Conservation (phyloP, 768 basidiomycete genomes). For the Coprinellus micaceus region DNA sequence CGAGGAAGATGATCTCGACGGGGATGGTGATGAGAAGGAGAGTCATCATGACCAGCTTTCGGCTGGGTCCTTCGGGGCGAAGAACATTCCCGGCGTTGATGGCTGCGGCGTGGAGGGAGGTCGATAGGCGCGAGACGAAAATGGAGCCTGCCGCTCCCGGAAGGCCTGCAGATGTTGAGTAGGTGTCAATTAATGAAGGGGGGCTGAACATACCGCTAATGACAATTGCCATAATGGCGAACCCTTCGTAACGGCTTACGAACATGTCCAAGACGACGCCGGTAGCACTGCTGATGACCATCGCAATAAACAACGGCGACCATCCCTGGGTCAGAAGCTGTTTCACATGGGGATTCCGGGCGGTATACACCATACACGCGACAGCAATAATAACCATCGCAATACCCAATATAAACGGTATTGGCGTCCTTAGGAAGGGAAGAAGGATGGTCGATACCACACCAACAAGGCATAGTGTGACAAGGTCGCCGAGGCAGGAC, state of each 20-base stretch:
- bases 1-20: slow-evolving; percentile 72
- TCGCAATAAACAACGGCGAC: slow-evolving; percentile 86
- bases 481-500: slow-evolving; percentile 86
- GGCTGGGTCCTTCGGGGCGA: slow-evolving; percentile 35
- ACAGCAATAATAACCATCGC: slow-evolving; percentile 44
- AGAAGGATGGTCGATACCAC: slow-evolving; percentile 69
- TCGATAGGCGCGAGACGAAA: slow-evolving; percentile 87
- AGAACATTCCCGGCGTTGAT: slow-evolving; percentile 25
- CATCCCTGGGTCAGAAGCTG: slow-evolving; percentile 82
- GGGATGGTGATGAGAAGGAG: slow-evolving; percentile 78
- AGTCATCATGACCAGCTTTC: slow-evolving; percentile 57
- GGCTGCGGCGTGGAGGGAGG: slow-evolving; percentile 71
- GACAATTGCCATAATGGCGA: slow-evolving; percentile 81
- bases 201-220: slow-evolving; percentile 62
- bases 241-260: slow-evolving; percentile 83
- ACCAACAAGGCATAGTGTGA: slow-evolving; percentile 86
- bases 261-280: slow-evolving; percentile 91
- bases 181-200: neutral
- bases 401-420: slow-evolving; percentile 57
- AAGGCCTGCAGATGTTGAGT: slow-evolving; percentile 46
- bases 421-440: slow-evolving; percentile 55
- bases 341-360: slow-evolving; percentile 64
- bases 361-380: slow-evolving; percentile 51
- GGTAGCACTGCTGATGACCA: slow-evolving; percentile 82
- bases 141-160: slow-evolving; percentile 90